Evolutionary conservation across 192 early-diverging fungal species (phyloP).

Genomic region (Podila horticola): DNA sequence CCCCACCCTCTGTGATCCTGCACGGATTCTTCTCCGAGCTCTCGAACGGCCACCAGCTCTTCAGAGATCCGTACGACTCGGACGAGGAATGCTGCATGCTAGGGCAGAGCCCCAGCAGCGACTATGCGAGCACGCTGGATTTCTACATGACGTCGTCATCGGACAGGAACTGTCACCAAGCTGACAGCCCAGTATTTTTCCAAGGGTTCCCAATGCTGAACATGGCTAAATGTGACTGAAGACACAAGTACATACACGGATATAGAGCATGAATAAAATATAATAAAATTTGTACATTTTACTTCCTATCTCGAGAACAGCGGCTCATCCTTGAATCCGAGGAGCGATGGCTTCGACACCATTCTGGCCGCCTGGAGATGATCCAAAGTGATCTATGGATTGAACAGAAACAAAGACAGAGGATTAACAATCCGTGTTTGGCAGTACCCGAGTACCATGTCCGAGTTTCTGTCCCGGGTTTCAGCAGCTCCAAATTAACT

Average conservation of each 20-base stretch:
- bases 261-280: not conserved
- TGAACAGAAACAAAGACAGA: not conserved
- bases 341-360: conserved; percentile 32
- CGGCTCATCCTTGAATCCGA: conserved; percentile 15
- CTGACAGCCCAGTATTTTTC: conserved; percentile 31
- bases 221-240: conserved; percentile 4
- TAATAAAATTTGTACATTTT: not conserved
- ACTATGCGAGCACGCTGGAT: not conserved
- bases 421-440: not conserved
- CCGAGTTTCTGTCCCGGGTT: no score
- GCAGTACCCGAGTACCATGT: no score
- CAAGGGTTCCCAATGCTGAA: conserved; percentile 28
- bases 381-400: conserved; percentile 11
- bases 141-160: not conserved
- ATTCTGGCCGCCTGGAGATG: conserved; percentile 34
- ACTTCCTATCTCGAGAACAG: conserved; percentile 7
- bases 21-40: conserved; percentile 8
- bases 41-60: conserved; percentile 24
- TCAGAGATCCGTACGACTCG: not conserved
- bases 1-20: not conserved
- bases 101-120: not conserved
- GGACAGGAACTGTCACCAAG: conserved; percentile 2
- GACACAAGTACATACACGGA: not conserved
- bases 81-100: not conserved
- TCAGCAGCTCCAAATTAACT: not conserved